Evolutionary conservation across 2,329 filamentous ascomycete genomes (phyloP), one percentile per base, ranked within the genome.

Genomic region (Cercospora janseana): DNA sequence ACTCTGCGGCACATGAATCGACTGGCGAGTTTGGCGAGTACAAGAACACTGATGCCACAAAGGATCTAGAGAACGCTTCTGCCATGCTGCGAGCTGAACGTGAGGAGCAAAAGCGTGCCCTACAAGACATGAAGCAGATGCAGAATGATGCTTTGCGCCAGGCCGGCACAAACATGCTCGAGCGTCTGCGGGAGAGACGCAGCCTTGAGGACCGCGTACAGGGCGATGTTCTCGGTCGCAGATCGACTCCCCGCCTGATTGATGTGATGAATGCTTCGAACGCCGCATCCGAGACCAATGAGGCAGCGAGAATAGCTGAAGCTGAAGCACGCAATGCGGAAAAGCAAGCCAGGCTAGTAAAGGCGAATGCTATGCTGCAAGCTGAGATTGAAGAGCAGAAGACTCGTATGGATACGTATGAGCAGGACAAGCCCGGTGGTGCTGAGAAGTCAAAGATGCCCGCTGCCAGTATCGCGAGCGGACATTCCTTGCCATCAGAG

Each of bases 1-100:
- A 67, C 37, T 58, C 61, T 15, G 62, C 63, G 10, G 63, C 64
- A 4, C 61, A 66, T 40, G 63, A 66, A 44, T 63, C 63, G 3
- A 65, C 63, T 6, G 56, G 56, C 9, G 63, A 65, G 38, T 41
- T 53, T 28, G 46, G 57, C 15, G 49, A 58, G 4, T 48, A 51
- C 49, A 42, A 48, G 9, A 32, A 44, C 18, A 56, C 44, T 16
- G 52, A 57, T 15, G 64, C 61, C 62, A 40, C 55, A 4, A 48
- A 62, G 41, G 57, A 61, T 31, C 58, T 57, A 12, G 60, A 64
- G 15, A 28, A 31, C 18, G 24, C 32, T 37, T 21, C 24, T n/a
- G 32, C 32, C 10, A 26, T 65, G 4, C 50, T 66, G 9, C 64
- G 63, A 50, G 55, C 62, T 10, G 53, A 63, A 18, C 62, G 64